Evolutionary conservation across 805 yeast species (phyloP).

Genomic region (Aciculoconidium aculeatum): DNA sequence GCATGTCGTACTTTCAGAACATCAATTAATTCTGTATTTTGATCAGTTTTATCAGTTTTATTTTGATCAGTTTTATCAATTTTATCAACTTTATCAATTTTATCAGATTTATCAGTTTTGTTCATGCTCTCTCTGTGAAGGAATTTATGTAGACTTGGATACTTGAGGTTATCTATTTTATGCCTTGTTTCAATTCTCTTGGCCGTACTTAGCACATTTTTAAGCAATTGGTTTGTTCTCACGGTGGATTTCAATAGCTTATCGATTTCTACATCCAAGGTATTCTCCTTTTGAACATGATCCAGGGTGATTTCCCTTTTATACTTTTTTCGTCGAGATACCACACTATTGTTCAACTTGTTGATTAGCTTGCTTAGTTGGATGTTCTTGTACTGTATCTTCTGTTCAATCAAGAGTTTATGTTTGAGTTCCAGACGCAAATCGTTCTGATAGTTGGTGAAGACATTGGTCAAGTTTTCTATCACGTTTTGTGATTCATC

Average conservation of each 20-base stretch:
- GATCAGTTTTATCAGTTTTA: neutral
- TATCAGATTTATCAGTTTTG: neutral
- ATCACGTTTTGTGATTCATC: conserved; percentile 27
- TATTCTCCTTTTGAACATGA: conserved; percentile 1
- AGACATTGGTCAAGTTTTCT: conserved; percentile 20
- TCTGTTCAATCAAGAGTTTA: conserved; percentile 32
- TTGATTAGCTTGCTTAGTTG: conserved; percentile 26
- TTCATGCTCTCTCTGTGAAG: conserved; percentile 4
- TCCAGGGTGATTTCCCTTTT: conserved; percentile 7
- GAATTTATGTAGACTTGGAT: conserved; percentile 11
- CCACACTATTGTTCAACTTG: conserved; percentile 12
- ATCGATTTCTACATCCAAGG: conserved; percentile 7
- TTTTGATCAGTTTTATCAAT: conserved; percentile 3
- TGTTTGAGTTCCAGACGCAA: conserved; percentile 28
- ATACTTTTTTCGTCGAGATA: conserved; percentile 3
- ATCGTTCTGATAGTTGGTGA: conserved; percentile 31
- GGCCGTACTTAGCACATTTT: conserved; percentile 6
- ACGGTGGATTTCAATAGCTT: conserved; percentile 6
- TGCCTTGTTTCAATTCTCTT: no score
- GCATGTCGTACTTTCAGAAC: neutral
- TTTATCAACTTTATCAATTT: neutral
- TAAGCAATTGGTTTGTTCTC: conserved; percentile 12
- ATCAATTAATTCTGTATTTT: neutral
- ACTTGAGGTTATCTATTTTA: conserved; percentile 5
- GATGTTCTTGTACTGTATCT: conserved; percentile 35